Evolutionary conservation across 257 asterid species (phyloP).

Genomic region (Penstemon barbatus): DNA sequence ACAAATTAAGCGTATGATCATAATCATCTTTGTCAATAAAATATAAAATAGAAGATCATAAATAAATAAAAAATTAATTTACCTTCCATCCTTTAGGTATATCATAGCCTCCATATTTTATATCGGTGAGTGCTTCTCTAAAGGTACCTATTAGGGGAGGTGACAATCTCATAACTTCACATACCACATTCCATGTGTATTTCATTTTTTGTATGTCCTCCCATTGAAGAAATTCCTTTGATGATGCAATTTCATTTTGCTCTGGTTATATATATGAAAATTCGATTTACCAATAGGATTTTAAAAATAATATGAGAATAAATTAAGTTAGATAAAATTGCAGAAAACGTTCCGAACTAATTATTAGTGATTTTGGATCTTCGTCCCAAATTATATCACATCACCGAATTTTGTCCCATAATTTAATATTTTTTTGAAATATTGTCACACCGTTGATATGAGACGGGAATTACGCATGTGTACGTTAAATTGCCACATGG

Average conservation of each 20-base stretch:
- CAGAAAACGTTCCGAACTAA: too few species aligned
- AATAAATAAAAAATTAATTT: neutral
- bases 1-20: neutral
- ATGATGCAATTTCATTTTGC: slow-evolving; percentile 45
- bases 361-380: too few species aligned
- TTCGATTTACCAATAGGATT: too few species aligned
- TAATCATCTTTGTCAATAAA: neutral
- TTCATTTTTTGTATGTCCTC: slow-evolving; percentile 64
- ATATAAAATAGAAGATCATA: too few species aligned
- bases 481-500: too few species aligned
- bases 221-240: slow-evolving; percentile 48
- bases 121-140: slow-evolving; percentile 49
- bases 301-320: too few species aligned
- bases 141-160: slow-evolving; percentile 52
- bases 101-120: slow-evolving; percentile 48
- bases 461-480: too few species aligned
- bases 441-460: too few species aligned
- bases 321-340: too few species aligned
- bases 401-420: too few species aligned
- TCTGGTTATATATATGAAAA: slow-evolving; percentile 27
- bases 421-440: too few species aligned
- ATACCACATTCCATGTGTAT: slow-evolving; percentile 59
- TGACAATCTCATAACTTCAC: slow-evolving; percentile 47
- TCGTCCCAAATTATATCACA: too few species aligned
- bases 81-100: slow-evolving; percentile 77